Evolutionary conservation across 108 stramenopile species (phyloP).

Genomic region (Cylindrotheca fusiformis): DNA sequence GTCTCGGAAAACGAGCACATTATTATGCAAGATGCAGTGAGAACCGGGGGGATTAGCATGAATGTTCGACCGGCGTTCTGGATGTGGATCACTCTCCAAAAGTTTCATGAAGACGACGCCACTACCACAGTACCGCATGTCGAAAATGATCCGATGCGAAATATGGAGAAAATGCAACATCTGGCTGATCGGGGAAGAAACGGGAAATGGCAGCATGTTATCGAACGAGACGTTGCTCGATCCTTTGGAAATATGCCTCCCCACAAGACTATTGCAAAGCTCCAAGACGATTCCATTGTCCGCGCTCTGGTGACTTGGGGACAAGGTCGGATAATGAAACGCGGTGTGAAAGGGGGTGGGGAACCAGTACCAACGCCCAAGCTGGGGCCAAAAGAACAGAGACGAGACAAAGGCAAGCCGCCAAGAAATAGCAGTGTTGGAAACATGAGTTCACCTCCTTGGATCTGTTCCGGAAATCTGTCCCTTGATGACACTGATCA

Average conservation of each 20-base stretch:
- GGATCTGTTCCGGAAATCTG: slow-evolving; percentile 29
- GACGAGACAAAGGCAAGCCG: slow-evolving; percentile 16
- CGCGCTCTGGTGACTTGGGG: slow-evolving; percentile 84
- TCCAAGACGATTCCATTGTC: slow-evolving; percentile 78
- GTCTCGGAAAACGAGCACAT: slow-evolving; percentile 75
- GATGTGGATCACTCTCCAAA: slow-evolving; percentile 80
- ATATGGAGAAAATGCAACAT: slow-evolving; percentile 19
- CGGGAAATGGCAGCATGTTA: slow-evolving; percentile 80
- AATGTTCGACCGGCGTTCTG: slow-evolving; percentile 81
- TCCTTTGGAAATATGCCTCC: slow-evolving; percentile 89
- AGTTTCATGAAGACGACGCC: slow-evolving; percentile 28
- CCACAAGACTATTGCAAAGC: slow-evolving; percentile 74
- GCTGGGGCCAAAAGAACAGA: slow-evolving; percentile 22
- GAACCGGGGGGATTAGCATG: slow-evolving; percentile 75
- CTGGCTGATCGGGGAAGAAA: slow-evolving; percentile 53
- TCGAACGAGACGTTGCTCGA: slow-evolving; percentile 76
- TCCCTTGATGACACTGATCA: slow-evolving; percentile 35
- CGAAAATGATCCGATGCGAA: background rate
- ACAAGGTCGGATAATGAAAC: slow-evolving; percentile 62
- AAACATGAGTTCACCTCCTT: slow-evolving; percentile 49
- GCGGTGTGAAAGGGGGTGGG: slow-evolving; percentile 53
- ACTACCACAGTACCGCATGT: background rate
- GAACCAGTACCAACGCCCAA: slow-evolving; percentile 34
- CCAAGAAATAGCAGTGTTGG: background rate
- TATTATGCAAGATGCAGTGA: slow-evolving; percentile 76